Base-by-base conservation (phyloP, 805 yeast species). In the Yarrowia keelungensis region DNA sequence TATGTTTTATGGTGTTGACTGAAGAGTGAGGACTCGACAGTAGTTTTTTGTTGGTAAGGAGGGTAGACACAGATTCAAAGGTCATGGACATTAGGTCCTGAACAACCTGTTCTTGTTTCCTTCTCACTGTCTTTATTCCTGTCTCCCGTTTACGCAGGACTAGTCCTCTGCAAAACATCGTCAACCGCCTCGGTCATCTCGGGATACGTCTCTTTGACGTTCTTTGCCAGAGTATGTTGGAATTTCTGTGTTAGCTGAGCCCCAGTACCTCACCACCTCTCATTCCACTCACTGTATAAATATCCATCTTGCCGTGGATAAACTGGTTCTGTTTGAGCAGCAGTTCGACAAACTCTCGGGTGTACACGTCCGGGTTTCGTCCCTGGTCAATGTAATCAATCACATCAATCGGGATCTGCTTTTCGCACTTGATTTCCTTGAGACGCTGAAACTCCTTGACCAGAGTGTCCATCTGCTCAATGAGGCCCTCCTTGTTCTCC, bases 281-380 rank as follows among this genome's bases (percentile, higher is more conserved):
- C 22, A 14, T n/a, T 1, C 3, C 15, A 59, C 65, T 59, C 65
- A 59, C 67, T 11, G 75, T 79, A 79, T 90, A 83, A 0, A 92
- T 97, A 51, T 80, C 74, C 85, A 91, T 86, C 77, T 91, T 91
- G 4, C 97, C 98, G 74, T 92, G 85, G 68, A 95, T 82, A 72
- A 89, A 87, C 74, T 96, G 97, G 75, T 95, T 95, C 54, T 92
- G 87, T 73, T 91, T 88, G 47, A 92, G 88, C n/a, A 95, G 89
- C 43, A 94, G 91, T 76, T 95, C 99, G 15, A 94, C 91, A 79
- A 95, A 95, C 79, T 95, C 99, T 76, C 99, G 85, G 0, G 98
- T 92, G 78, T 95, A 95, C 47, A 95, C 92, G 76, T 95, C 98
- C 0, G 99, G 98, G 76, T 95, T 95, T 73, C 99, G 83, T 1